Percentiles rank a stretch among this genome's conserved stretches.
These are phyloP conservation scores for Suzukiozyma palmioleophila DNA, from an alignment of 1,139 yeast species.

Conservation along the genomic window DNA sequence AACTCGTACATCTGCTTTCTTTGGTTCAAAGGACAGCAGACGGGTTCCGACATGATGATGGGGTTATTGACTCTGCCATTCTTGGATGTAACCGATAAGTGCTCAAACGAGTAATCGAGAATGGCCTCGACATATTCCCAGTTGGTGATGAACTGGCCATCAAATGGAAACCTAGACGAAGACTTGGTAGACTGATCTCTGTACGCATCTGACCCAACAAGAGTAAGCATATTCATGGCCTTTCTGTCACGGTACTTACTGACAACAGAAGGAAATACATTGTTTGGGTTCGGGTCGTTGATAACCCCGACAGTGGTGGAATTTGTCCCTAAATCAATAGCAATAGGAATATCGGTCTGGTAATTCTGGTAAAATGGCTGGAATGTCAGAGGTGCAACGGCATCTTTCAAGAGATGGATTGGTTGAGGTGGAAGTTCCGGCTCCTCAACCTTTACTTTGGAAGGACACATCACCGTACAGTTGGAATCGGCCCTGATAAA, in stretches of 20 bases:
- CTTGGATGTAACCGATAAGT: conserved; percentile 59
- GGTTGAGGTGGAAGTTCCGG: conserved; percentile 44
- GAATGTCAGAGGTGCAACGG: conserved; percentile 13
- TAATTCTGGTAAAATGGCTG: conserved; percentile 57
- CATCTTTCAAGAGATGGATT: conserved; percentile 49
- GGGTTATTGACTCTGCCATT: conserved; percentile 67
- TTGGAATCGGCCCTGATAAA: neutral
- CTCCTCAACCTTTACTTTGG: conserved; percentile 18
- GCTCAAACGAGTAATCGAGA: conserved; percentile 79
- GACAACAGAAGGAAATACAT: conserved; percentile 64
- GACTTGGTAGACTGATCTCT: conserved; percentile 67
- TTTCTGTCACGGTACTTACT: conserved; percentile 80
- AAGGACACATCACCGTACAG: conserved; percentile 14
- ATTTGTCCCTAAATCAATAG: conserved; percentile 74
- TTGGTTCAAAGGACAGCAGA: conserved; percentile 68
- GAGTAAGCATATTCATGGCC: conserved; percentile 55
- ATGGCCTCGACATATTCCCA: conserved; percentile 89
- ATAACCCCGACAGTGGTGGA: conserved; percentile 72
- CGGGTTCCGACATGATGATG: conserved; percentile 72
- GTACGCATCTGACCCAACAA: conserved; percentile 79
- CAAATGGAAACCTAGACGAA: conserved; percentile 75
- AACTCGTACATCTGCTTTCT: conserved; percentile 73
- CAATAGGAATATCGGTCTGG: conserved; percentile 62
- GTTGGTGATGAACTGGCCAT: conserved; percentile 79
- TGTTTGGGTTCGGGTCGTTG: conserved; percentile 47